Evolutionary conservation across 2,329 filamentous ascomycete genomes (phyloP), one percentile per base, ranked within the genome.

Genomic region (Fusarium tjaetaba): DNA sequence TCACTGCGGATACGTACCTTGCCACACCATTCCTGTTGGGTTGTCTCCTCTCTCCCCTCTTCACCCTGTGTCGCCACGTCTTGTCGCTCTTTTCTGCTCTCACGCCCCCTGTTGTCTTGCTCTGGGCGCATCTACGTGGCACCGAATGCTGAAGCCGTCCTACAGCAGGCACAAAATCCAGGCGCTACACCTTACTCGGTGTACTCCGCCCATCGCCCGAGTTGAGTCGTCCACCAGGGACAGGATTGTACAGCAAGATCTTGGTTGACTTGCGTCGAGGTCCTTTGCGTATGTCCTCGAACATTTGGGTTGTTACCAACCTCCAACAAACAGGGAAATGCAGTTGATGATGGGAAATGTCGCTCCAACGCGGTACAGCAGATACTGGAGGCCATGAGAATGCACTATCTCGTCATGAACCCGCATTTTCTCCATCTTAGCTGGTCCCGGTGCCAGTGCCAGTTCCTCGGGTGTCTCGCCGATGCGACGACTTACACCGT

Each of bases 391-490:
- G 51, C 62, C 34, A 65, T 34, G 15, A 38, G 22, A 56, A 57
- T 71, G 64, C 61, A 52, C 56, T 58, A 72, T 75, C 65, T 71
- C 68, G 59, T 71, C 69, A 72, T 70, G 52, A 70, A 55, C 39
- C 67, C 71, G 67, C 66, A 60, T 63, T 55, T 56, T 48, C 61
- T 60, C 70, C 52, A 71, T 66, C 70, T 55, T 61, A 42, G 65
- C 62, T 68, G 69, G 73, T 76, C 73, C 51, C 62, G 62, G 75
- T 73, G 64, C 65, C 75, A 72, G 73, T 65, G 67, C 73, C 75
- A 75, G 73, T 63, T 76, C 65, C 68, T 75, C 66, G 75, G 72
- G 73, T 68, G 61, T 65, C 52, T 65, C 49, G 63, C 65, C 63
- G 67, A 48, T 59, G 58, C 63, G 65, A 53, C 52, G 55, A 68